phyloP scores from a whole-genome alignment of 202 grass and related monocot species.

The Cymbopogon flexuosus region DNA sequence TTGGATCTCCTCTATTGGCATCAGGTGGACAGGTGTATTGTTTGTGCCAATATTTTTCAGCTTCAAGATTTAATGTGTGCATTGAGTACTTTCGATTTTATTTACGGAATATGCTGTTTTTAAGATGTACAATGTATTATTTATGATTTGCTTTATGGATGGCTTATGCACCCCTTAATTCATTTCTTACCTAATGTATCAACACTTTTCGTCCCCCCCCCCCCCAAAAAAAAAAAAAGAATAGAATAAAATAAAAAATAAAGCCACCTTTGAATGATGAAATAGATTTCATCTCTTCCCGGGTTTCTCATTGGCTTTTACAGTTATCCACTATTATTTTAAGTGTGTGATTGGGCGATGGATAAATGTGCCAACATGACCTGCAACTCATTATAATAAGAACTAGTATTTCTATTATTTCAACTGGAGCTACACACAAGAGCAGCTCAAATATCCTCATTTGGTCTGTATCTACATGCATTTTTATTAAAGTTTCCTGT shows the following conservation, averaged over 20 bases:
- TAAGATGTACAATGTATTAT: background rate
- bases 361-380: slow-evolving; percentile 24
- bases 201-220: background rate
- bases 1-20: slow-evolving; percentile 88
- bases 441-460: slow-evolving; percentile 25
- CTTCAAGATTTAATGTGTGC: background rate
- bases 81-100: slow-evolving; percentile 8
- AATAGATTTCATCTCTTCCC: slow-evolving; percentile 3
- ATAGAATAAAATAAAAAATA: no score
- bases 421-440: slow-evolving; percentile 15
- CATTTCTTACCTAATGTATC: background rate
- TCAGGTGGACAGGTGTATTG: slow-evolving; percentile 91
- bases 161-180: background rate
- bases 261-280: background rate
- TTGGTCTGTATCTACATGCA: slow-evolving; percentile 23
- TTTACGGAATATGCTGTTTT: background rate
- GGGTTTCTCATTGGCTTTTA: slow-evolving; percentile 10
- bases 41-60: slow-evolving; percentile 22
- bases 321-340: slow-evolving; percentile 16
- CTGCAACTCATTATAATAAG: background rate
- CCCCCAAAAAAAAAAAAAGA: no score
- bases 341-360: background rate
- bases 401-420: slow-evolving; percentile 7
- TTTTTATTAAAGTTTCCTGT: background rate
- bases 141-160: background rate